phyloP scores from a whole-genome alignment of 192 early-diverging fungal genomes.

The Thoreauomyces humboldtii region DNA sequence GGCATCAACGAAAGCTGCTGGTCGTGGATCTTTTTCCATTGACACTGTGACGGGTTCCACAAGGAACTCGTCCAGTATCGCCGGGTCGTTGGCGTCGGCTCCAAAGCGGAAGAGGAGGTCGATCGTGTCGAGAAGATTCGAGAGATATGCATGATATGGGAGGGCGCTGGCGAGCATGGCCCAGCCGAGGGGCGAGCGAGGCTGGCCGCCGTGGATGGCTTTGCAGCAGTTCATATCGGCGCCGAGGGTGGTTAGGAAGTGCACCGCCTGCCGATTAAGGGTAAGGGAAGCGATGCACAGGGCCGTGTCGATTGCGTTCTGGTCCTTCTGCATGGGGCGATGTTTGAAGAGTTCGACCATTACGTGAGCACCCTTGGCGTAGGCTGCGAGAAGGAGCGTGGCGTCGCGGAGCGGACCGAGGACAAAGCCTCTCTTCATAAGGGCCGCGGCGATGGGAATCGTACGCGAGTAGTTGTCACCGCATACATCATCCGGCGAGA shows the following conservation, averaged over 20 bases:
- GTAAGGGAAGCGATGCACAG: background rate
- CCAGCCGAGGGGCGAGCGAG: background rate
- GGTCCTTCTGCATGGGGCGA: background rate
- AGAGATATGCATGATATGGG: background rate
- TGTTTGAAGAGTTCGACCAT: background rate
- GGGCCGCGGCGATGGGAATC: background rate
- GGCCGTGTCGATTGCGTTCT: conserved; percentile 3
- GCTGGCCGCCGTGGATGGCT: background rate
- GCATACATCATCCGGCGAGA: background rate
- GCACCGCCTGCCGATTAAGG: background rate
- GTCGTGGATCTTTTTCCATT: background rate
- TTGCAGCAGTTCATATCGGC: conserved; percentile 3
- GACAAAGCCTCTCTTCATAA: conserved; percentile 1
- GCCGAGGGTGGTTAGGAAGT: background rate
- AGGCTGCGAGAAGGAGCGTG: background rate
- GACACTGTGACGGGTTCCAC: background rate
- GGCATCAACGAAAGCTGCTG: background rate
- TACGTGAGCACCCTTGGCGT: background rate
- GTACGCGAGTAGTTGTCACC: no score
- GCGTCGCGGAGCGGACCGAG: conserved; percentile 5
- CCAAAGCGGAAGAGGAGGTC: background rate
- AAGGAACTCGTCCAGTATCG: background rate
- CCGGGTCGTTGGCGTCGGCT: background rate
- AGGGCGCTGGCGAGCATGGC: background rate
- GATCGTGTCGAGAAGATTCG: background rate